Base-by-base conservation (phyloP, 257 asterid species). In the Nicotiana obtusifolia region DNA sequence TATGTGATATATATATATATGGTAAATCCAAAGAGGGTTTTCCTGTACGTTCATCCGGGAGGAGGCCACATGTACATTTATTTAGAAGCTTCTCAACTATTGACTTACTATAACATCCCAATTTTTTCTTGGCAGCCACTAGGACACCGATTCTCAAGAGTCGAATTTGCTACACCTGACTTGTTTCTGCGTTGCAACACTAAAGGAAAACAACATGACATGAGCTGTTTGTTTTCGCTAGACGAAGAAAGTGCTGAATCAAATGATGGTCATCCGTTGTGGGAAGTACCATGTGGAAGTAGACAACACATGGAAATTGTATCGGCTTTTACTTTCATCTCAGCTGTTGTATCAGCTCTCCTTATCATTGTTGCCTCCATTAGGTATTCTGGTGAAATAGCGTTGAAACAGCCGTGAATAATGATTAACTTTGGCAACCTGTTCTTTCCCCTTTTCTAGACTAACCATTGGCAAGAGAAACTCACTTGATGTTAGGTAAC, bases 281-380 rank as follows among this genome's bases (percentile, higher is more conserved):
- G 99, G 99, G 93, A 93, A 73, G 90, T 93, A 77, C 98, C 99
- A 6, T 89, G 95, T 80, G 99, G 98, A 52, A 84, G 76, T 15
- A 87, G 87, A 86, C 90, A 88, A 76, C 98, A 93, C 78, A 88
- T 93, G 8, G 60, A 78, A 57, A 73, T 88, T 16, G 97, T 95
- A 53, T 89, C 93, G 26, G 81, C 85, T 49, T 84, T 90, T 83
- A 95, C 97, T 17, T 93, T 93, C 54, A 76, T 87, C 7, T 88
- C 84, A 62, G 97, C 98, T n/a, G 52, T 88, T 71, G 66, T 85
- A 16, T 82, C 92, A 15, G 91, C 97, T 82, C 83, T 90, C 83
- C 85, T 92, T 11, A 87, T 95, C 26, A 85, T 91, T 62, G 61
- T 76, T 64, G 19, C 92, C 37, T 89, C 98, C 26, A 5, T 91